Evolutionary conservation across 1,284 basidiomycete genomes (phyloP), one percentile per base, ranked within the genome.

Genomic region (Malassezia slooffiae): DNA sequence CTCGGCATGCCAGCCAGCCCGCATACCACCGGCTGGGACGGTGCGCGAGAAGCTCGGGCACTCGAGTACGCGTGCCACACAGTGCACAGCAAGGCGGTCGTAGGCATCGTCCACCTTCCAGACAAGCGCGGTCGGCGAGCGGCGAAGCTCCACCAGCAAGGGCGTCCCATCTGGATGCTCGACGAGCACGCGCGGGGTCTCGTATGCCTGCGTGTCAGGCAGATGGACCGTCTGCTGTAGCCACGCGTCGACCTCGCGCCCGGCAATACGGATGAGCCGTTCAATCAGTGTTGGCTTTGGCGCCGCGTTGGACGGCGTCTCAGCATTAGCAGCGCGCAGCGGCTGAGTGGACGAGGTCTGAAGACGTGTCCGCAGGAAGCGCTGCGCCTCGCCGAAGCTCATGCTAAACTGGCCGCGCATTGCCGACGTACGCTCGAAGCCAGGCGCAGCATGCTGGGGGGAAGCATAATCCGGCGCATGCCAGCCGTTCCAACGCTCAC

Each of bases 91-190:
- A 1, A 65, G 34, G 0, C 64, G 46, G 1, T 58, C 34, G 34
- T 56, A 58, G 1, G 60, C 50, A 43, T 63, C 58, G 13, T 50
- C 50, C 7, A 61, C 38, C 5, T 48, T 33, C 60, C 60, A 65
- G 1, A 62, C 54, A 5, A 67, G 34, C 15, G 50, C 50, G 24
- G 64, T 57, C 3, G 62, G 58, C 6, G 54, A 47, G 2, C 54
- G 41, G n/a, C 54, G 54, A 17, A 65, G 49, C 37, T 64, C 57
- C 3, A 58, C 28, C 17, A 42, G n/a, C 43, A 50, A 20, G 45
- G 41, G 8, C 34, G n/a, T n/a, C 43, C 40, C 9, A 27, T 34
- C 12, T 34, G 27, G 16, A 15, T 26, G 23, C 29, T 34, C 17
- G 7, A 24, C 28, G 22, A 35, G 16, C 12, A 12, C 11, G 23